phyloP scores from a whole-genome alignment of 139 green algal genomes.

The Choricystis sp. region DNA sequence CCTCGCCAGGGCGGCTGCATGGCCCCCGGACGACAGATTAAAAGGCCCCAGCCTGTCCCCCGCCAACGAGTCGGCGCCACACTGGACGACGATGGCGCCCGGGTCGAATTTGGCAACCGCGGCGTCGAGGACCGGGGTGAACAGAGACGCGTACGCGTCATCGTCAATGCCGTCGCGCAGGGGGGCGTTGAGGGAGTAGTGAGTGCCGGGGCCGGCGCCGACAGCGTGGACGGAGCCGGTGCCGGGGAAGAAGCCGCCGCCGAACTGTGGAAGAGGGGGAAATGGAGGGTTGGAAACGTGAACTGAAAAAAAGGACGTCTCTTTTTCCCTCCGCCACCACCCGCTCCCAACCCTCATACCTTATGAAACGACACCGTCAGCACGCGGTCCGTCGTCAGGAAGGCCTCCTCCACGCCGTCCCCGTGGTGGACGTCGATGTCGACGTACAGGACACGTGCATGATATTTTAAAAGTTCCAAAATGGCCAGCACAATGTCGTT shows the following conservation, averaged over 20 bases:
- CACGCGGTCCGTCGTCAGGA: slow-evolving; percentile 58
- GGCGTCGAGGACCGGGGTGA: slow-evolving; percentile 13
- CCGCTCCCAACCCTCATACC: neutral
- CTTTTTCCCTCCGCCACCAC: too few species aligned
- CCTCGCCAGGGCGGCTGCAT: slow-evolving; percentile 55
- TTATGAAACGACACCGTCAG: neutral
- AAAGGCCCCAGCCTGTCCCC: slow-evolving; percentile 86
- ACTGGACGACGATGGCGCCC: slow-evolving; percentile 83
- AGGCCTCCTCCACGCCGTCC: slow-evolving; percentile 75
- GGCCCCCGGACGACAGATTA: slow-evolving; percentile 65
- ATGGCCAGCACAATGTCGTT: slow-evolving; percentile 98
- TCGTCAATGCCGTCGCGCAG: slow-evolving; percentile 80
- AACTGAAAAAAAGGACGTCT: too few species aligned
- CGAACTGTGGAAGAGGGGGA: slow-evolving; percentile 22
- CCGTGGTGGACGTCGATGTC: slow-evolving; percentile 80
- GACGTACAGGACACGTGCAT: slow-evolving; percentile 53
- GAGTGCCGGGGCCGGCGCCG: slow-evolving; percentile 28
- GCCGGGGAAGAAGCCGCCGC: slow-evolving; percentile 83
- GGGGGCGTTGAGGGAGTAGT: slow-evolving; percentile 35
- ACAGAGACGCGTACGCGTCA: slow-evolving; percentile 55
- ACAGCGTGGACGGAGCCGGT: slow-evolving; percentile 72
- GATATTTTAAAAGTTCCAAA: slow-evolving; percentile 87
- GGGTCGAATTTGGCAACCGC: slow-evolving; percentile 63
- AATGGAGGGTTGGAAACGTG: too few species aligned
- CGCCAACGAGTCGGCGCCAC: slow-evolving; percentile 74